Percentiles rank a stretch among this genome's conserved stretches.
Evolutionary conservation across 371 early-diverging fungal species (phyloP).

Genomic region (Blastocladiella emersonii): DNA sequence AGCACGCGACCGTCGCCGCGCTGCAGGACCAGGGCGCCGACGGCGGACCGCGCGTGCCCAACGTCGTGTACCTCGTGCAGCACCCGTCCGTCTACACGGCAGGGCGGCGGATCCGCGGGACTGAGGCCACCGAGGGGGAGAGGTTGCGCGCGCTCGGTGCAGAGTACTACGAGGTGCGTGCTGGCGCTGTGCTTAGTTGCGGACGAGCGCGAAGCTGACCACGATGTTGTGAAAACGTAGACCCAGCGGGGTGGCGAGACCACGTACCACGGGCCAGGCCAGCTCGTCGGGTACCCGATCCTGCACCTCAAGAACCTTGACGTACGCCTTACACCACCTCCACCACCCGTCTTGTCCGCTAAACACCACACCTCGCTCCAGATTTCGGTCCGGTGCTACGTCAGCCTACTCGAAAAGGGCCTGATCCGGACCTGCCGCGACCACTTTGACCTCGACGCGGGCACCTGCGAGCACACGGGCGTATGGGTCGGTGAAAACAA

Average conservation of each 20-base stretch:
- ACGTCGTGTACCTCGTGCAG: constrained; percentile 65
- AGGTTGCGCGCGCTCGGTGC: constrained; percentile 49
- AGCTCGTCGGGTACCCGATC: constrained; percentile 90
- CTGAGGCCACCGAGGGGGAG: constrained; percentile 32
- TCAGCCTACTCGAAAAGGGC: constrained; percentile 56
- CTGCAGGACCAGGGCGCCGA: background rate
- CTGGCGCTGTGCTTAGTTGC: background rate
- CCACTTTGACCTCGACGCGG: constrained; percentile 43
- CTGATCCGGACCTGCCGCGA: constrained; percentile 55
- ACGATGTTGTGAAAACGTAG: constrained; percentile 12
- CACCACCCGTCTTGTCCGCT: background rate
- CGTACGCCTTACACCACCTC: constrained; percentile 6
- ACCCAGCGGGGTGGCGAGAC: constrained; percentile 81
- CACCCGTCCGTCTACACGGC: constrained; percentile 84
- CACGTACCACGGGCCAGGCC: constrained; percentile 96
- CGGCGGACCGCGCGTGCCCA: too few relatives aligned
- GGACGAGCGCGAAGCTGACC: background rate
- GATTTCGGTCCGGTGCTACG: constrained; percentile 64
- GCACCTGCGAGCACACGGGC: constrained; percentile 60
- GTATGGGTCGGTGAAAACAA: constrained; percentile 65
- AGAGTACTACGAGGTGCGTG: constrained; percentile 54
- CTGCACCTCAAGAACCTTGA: constrained; percentile 45
- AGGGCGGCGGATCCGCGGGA: constrained; percentile 66
- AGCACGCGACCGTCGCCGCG: background rate
- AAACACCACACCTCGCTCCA: too few relatives aligned